phyloP scores from a whole-genome alignment of 2,329 filamentous ascomycete genomes.

The Metarhizium humberi region DNA sequence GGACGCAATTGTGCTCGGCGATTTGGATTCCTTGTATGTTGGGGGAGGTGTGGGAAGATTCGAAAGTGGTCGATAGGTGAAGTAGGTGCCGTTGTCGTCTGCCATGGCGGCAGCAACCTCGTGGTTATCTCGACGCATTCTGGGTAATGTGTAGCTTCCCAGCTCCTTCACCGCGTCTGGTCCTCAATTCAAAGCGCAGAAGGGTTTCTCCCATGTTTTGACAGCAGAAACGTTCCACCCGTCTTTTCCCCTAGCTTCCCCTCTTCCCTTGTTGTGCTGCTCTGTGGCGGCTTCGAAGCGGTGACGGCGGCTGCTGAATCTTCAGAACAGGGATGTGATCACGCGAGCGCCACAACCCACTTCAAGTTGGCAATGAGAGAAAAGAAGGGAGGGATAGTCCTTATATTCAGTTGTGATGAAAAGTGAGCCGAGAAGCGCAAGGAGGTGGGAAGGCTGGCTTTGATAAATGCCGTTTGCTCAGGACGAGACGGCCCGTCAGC shows the following conservation, averaged over 20 bases:
- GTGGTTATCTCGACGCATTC: conserved; percentile 5
- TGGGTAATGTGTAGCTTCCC: neutral
- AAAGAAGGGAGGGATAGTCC: neutral
- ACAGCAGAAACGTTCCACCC: neutral
- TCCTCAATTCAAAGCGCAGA: conserved; percentile 1
- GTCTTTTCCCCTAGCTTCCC: neutral
- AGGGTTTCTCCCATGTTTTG: conserved; percentile 9
- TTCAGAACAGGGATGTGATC: conserved; percentile 1
- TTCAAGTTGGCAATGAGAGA: neutral
- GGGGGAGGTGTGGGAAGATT: conserved; percentile 59
- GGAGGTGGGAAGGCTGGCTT: neutral
- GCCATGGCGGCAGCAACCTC: neutral
- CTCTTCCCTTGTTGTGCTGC: neutral
- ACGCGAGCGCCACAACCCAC: neutral
- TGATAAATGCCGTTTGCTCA: neutral
- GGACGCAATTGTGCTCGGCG: conserved; percentile 21
- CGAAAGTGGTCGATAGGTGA: conserved; percentile 58
- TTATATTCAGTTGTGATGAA: neutral
- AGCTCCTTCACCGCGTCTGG: conserved; percentile 3
- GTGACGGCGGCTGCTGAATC: neutral
- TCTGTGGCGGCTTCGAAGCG: conserved; percentile 1
- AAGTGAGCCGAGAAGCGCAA: neutral
- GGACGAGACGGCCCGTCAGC: neutral
- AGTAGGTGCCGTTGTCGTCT: conserved; percentile 43
- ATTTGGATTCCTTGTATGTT: conserved; percentile 37